Evolutionary conservation across 129 eudicot species (phyloP).

Genomic region (Flaveria trinervia): DNA sequence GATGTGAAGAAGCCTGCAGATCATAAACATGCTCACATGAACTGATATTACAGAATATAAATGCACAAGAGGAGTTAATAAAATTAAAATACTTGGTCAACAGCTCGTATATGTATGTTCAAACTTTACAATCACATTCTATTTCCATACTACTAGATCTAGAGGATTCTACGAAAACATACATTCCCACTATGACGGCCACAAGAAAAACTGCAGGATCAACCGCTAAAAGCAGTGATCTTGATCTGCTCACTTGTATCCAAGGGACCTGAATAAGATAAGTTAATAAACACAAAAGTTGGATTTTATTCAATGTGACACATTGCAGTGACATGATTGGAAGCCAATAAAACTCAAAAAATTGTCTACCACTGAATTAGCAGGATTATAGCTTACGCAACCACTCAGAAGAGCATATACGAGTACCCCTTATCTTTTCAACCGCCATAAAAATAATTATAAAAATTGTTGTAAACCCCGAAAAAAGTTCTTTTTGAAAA

Average conservation of each 20-base stretch:
- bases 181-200: constrained; percentile 77
- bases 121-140: not conserved
- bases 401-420: constrained; percentile 5
- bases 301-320: constrained; percentile 1
- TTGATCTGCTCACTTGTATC: constrained; percentile 98
- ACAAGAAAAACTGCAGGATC: constrained; percentile 70
- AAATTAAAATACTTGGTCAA: not conserved
- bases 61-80: not conserved
- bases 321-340: not conserved
- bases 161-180: constrained; percentile 36
- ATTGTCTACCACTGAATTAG: not conserved
- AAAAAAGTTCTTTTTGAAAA: not conserved
- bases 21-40: not conserved
- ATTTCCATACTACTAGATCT: constrained; percentile 11
- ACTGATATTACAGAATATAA: not conserved
- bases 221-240: constrained; percentile 86
- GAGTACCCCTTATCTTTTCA: not conserved
- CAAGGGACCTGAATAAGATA: constrained; percentile 68
- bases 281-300: constrained; percentile 19
- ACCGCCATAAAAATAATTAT: not conserved
- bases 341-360: not conserved
- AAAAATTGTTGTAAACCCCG: not conserved
- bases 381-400: not conserved
- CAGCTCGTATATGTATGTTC: not conserved
- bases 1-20: constrained; percentile 74